Percentiles rank a stretch among this genome's conserved stretches.
These are phyloP conservation scores for Aspergillus ochraceoroseus DNA, from an alignment of 2,329 filamentous ascomycete species.

Conservation along the genomic window DNA sequence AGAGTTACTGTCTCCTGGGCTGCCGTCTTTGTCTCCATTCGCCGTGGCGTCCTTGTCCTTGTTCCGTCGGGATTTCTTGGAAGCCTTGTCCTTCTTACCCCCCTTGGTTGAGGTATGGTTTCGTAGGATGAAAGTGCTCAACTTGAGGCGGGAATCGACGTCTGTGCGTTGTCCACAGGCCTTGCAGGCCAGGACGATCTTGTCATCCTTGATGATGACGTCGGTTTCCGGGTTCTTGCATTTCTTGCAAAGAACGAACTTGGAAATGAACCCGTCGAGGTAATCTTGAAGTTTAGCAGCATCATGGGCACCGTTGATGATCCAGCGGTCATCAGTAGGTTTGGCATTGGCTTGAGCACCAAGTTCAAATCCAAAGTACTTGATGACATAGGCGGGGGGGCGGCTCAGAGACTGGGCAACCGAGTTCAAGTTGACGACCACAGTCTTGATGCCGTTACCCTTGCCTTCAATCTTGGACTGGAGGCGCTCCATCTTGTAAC, in stretches of 20 bases:
- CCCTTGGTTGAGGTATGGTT: conserved; percentile 79
- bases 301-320: conserved; percentile 98
- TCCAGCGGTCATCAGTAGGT: conserved; percentile 96
- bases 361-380: conserved; percentile 98
- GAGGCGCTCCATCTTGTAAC: conserved; percentile 99
- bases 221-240: conserved; percentile 99
- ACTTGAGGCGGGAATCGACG: conserved; percentile 88
- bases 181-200: conserved; percentile 95
- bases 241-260: conserved; percentile 98
- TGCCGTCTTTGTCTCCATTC: conserved; percentile 55
- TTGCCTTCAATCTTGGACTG: conserved; percentile 99
- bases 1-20: conserved; percentile 62
- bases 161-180: conserved; percentile 91
- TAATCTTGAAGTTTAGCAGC: conserved; percentile 94
- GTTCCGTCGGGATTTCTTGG: conserved; percentile 82
- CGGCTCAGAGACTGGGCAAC: conserved; percentile 89
- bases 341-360: conserved; percentile 98
- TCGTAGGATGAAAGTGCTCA: conserved; percentile 96
- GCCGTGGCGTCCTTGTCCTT: conserved; percentile 62
- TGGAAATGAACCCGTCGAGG: conserved; percentile 96
- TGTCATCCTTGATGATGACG: conserved; percentile 87
- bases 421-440: conserved; percentile 93
- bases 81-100: conserved; percentile 92
- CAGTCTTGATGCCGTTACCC: conserved; percentile 98
- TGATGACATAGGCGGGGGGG: conserved; percentile 92